Base-by-base conservation (phyloP, 2,329 filamentous ascomycete genomes). In the Nemania serpens region DNA sequence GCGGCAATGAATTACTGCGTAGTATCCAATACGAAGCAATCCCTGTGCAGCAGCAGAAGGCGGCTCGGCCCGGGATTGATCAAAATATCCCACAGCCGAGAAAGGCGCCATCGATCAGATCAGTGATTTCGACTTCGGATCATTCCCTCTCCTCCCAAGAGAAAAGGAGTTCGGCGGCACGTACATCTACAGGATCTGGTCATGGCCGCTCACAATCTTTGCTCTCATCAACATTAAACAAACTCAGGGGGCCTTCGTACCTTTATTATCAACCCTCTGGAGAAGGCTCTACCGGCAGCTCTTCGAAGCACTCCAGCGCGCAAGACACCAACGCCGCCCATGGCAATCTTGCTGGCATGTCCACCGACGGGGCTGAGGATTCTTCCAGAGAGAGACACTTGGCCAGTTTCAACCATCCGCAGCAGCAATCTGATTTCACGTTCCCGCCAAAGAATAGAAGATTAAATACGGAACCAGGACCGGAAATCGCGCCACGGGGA, bases 231-330 rank as follows among this genome's bases (percentile, higher is more conserved):
- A 73, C 71, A 5, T 56, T 71, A 37, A 73, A 62, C 43, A 73
- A 70, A 43, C 59, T 74, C 11, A 70, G 70, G 48, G 72, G 72
- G 3, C 71, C 71, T n/a, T 73, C 72, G 12, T 74, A 74, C 55
- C 65, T 74, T 3, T 72, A 73, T 46, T 69, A 70, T 42, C 68
- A 68, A 18, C 57, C 66, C 3, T 45, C 62, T 13, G 70, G 68
- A 52, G 56, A 60, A 13, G 25, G 48, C 11, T 55, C 66, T 20
- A 53, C 54, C 5, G 50, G 51, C 29, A 48, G 66, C 15, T 41
- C 48, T 20, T 59, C 58, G 13, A 66, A 66, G 22, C 62, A 64
- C 4, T 55, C 66, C 12, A 68, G 59, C 54, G 64, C 66, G 29
- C 67, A 60, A 13, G 65, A 64, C 36, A 50, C 49, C 17, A 61